Evolutionary conservation across 1,284 basidiomycete genomes (phyloP).

Genomic region (Schizophyllum amplum): DNA sequence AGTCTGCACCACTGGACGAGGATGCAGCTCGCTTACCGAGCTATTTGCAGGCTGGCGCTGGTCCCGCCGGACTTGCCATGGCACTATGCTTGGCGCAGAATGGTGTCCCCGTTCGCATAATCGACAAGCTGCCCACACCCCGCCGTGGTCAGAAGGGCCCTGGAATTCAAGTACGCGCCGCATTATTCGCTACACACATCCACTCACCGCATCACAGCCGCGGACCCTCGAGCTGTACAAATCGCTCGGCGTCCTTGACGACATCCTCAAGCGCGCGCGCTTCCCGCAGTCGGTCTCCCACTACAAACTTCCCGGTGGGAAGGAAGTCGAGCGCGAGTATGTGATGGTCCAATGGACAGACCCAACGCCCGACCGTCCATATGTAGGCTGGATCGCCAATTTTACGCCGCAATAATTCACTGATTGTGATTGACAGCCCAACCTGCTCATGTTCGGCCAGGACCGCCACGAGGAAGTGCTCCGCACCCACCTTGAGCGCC

Average conservation of each 20-base stretch:
- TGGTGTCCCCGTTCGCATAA: conserved; percentile 30
- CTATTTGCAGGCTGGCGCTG: conserved; percentile 21
- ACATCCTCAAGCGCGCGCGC: conserved; percentile 7
- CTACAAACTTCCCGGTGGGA: conserved; percentile 13
- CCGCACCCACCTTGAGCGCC: conserved; percentile 18
- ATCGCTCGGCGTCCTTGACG: conserved; percentile 9
- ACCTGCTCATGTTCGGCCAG: conserved; percentile 17
- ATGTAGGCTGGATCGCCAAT: background rate
- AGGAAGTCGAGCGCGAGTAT: conserved; percentile 7
- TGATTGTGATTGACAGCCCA: conserved; percentile 10
- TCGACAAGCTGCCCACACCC: conserved; percentile 28
- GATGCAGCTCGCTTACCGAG: background rate
- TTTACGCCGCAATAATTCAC: background rate
- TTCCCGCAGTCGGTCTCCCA: conserved; percentile 9
- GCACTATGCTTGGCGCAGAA: conserved; percentile 28
- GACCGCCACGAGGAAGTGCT: conserved; percentile 19
- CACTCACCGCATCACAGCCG: too few relatives aligned
- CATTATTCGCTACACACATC: background rate
- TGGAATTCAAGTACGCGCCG: conserved; percentile 24
- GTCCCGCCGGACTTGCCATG: conserved; percentile 31
- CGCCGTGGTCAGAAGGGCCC: conserved; percentile 27
- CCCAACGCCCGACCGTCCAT: conserved; percentile 2
- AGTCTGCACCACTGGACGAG: background rate
- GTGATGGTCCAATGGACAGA: conserved; percentile 7
- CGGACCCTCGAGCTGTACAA: conserved; percentile 10